phyloP scores from a whole-genome alignment of 805 yeast genomes.

The Candida verbasci region DNA sequence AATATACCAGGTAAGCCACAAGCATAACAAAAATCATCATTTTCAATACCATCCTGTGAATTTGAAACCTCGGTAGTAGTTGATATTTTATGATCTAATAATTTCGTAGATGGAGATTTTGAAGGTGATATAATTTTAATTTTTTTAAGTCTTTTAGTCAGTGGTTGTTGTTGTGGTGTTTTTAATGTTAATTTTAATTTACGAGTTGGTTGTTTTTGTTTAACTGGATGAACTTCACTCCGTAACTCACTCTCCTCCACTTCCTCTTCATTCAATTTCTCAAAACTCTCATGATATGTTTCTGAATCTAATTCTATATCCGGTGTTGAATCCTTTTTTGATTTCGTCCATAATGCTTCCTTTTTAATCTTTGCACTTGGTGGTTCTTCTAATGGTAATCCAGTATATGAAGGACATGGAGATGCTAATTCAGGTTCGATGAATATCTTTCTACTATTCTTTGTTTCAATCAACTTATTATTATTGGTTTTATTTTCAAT shows the following conservation, averaged over 20 bases:
- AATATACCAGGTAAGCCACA: constrained; percentile 89
- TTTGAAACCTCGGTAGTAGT: too few species aligned
- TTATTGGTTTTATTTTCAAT: not conserved
- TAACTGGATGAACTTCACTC: constrained; percentile 9
- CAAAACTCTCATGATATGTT: constrained; percentile 11
- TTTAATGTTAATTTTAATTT: constrained; percentile 5
- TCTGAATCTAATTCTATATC: constrained; percentile 2
- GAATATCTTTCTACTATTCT: too few species aligned
- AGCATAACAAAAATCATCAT: constrained; percentile 87
- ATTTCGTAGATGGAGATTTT: constrained; percentile 21
- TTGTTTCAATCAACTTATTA: too few species aligned
- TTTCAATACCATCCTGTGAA: too few species aligned
- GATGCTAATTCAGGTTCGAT: constrained; percentile 56
- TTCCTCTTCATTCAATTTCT: constrained; percentile 12
- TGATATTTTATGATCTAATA: too few species aligned
- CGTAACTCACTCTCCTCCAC: constrained; percentile 16
- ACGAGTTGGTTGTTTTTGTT: constrained; percentile 1
- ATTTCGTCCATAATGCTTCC: constrained; percentile 48
- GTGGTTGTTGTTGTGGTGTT: constrained; percentile 7
- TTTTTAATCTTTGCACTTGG: constrained; percentile 60
- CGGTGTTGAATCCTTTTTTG: not conserved
- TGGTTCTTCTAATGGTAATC: constrained; percentile 64
- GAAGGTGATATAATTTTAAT: constrained; percentile 33
- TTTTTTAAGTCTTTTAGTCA: constrained; percentile 11
- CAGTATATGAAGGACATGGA: constrained; percentile 61